phyloP scores from a whole-genome alignment of 2,329 filamentous ascomycete genomes.

The Colletotrichum kahawae region DNA sequence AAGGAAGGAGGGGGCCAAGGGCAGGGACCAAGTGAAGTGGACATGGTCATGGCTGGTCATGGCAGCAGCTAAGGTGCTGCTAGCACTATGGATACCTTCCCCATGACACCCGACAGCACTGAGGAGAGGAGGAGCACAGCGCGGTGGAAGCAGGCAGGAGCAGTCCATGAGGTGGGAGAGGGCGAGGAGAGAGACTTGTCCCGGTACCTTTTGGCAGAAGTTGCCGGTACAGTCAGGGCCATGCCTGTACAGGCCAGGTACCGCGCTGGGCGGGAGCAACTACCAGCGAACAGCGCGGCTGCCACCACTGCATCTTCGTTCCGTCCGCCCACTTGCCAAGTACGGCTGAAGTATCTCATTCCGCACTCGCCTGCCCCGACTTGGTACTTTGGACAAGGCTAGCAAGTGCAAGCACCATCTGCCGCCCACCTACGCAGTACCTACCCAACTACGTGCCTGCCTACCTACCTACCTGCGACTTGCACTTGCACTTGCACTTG shows the following conservation, averaged over 20 bases:
- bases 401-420: neutral
- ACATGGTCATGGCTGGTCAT: neutral
- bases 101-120: neutral
- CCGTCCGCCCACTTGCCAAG: neutral
- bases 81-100: neutral
- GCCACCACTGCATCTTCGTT: neutral
- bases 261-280: neutral
- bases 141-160: neutral
- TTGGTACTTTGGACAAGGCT: conserved; percentile 3
- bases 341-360: neutral
- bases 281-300: neutral
- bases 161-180: neutral
- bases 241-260: neutral
- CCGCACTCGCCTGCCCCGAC: neutral
- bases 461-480: no score
- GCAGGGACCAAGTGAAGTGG: conserved; percentile 8
- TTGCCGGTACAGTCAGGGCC: neutral
- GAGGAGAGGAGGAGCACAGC: neutral
- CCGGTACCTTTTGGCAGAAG: no score
- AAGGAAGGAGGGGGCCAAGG: neutral
- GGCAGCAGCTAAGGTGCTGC: neutral
- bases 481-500: no score
- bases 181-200: neutral
- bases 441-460: no score
- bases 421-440: no score